Base-by-base conservation (phyloP, 306 rosid genomes). In the Carpinus viminea region DNA sequence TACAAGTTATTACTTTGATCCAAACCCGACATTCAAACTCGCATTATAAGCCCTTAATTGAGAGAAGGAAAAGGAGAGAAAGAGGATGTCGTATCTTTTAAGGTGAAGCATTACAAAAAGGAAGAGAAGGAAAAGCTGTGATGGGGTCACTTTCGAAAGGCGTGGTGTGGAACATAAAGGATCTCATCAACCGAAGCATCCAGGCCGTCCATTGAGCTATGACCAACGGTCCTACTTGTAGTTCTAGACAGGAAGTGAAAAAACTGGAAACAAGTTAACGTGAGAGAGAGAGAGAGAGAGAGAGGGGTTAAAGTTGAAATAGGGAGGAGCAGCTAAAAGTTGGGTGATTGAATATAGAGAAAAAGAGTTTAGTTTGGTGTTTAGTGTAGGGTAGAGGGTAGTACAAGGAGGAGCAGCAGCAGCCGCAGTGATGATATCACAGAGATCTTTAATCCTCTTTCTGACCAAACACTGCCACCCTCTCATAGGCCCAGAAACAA, bases 401-500 rank as follows among this genome's bases (percentile, higher is more conserved):
- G 82, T 77, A 89, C 77, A 81, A 78, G 78, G 81, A 79, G 73
- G 78, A 81, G 77, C 51, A 78, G 80, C 68, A 75, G 87, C 74
- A 76, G 84, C 70, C 17, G 79, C 86, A 90, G 89, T 76, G 82
- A 79, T 88, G 90, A 79, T 82, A 76, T 77, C 85, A 83, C 80
- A 82, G 82, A 77, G 80, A 87, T 83, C 87, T 84, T 89, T 84
- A 85, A 87, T 78, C 86, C 83, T 86, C 73, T 78, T 82, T 87
- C 91, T 89, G 93, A 87, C 90, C 88, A 84, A 70, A 83, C 93
- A 87, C 89, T 87, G 89, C 76, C 82, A 81, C 81, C 76, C 70
- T 83, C 78, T 48, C 36, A 82, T 83, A 83, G 86, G 88, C 76
- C 79, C 76, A 84, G 73, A 86, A 73, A 77, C 74, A 76, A 80